Base-by-base conservation (phyloP, 2,329 filamentous ascomycete species). In the Apiospora kogelbergensis region DNA sequence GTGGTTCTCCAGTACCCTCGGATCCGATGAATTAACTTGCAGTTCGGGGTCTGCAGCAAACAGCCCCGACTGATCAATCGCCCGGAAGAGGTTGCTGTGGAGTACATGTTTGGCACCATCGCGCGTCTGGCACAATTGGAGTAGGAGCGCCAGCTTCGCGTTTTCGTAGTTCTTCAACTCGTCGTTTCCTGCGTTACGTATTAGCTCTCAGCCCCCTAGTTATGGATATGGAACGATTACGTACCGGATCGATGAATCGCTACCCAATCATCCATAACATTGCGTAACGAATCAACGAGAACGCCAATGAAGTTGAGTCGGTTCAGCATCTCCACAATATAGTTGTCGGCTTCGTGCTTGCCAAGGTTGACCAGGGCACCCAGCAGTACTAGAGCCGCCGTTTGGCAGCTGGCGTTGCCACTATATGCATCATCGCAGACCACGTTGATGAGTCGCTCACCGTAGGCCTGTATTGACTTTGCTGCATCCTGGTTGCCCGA, bases 401-500 rank as follows among this genome's bases (percentile, higher is more conserved):
- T 90, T 76, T 97, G 93, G 79, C 93, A 97, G 15, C 86, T 88
- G 45, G 92, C 88, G 76, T 95, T 92, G 46, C 94, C 94, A 70
- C 92, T 90, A 78, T 95, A 95, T 24, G 94, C 95, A 81, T 99
- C 96, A 76, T 99, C 96, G 77, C 95, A 98, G 57, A 98, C 86
- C 33, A 94, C 90, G 74, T 95, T 94, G 70, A 98, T 87, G 46
- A 98, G 84, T 68, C 92, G 88, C 75, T 94, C 92, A 46, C 96
- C 95, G 60, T 87, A 88, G 15, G 85, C 78, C 65, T 84, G 83
- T 48, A 94, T 90, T 5, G 91, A 89, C 78, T 93, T 94, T 73
- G 97, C 86, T 1, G 92, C 91, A 77, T 93, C 87, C 37, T 82
- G 80, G 22, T 85, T 83, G 45, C 82, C 84, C 2, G 84, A 81